Evolutionary conservation across 2,329 filamentous ascomycete species (phyloP), one percentile per base, ranked within the genome.

Genomic region (Phoma herbarum): DNA sequence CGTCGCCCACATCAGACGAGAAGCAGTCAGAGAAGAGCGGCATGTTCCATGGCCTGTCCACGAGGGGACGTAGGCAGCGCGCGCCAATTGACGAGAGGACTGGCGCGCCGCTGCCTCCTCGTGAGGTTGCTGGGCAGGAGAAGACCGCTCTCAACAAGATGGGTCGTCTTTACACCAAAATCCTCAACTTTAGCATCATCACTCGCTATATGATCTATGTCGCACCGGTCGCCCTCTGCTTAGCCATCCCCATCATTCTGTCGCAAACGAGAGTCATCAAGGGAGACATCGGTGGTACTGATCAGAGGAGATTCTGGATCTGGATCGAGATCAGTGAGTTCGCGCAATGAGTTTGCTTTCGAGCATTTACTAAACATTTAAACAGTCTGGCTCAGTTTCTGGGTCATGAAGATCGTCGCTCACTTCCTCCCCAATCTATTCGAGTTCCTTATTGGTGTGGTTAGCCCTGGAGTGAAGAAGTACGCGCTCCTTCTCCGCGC

Each of bases 191-290:
- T 75, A 88, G 85, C 54, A 83, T 88, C 61, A 66, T 89, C 66
- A 88, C 86, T 46, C 81, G 86, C 45, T 89, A 89, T 69, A 80
- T 88, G 70, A 80, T 88, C 60, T 89, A 88, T 65, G 84, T 89
- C 25, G 72, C 83, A 23, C 87, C 87, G 0, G 60, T 89, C 41
- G 86, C 83, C 4, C 57, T 83, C 5, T 64, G 85, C n/a, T 81
- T 89, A 56, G 85, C 86, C 2, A 79, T 89, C 39, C 87, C 87
- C 6, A 88, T 89, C 63, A 84, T 89, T 59, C 77, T 88, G 16
- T 85, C 86, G n/a, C 83, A 83, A 6, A 85, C 83, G 0, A 61
- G 63, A n/a, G 60, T 48, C 4, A 70, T 68, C 22, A 69, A 61
- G 11, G 65, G 80, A 70, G 33, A 75, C 26, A 84, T 88, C 61